Evolutionary conservation across 208 protist species (phyloP).

Genomic region (Leishmania braziliensis): DNA sequence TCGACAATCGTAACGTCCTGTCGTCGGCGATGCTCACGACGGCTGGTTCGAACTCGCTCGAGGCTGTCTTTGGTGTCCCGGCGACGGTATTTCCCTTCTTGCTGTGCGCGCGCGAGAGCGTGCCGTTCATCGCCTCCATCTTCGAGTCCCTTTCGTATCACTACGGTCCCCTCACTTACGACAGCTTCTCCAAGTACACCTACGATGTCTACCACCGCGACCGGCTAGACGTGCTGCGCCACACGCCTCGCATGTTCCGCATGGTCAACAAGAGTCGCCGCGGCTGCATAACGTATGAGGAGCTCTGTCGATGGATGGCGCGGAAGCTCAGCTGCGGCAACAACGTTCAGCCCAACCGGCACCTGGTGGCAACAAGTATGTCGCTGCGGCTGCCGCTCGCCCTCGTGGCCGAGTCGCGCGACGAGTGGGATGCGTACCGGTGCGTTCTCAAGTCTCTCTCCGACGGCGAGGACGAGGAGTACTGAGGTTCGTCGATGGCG

Average conservation of each 20-base stretch:
- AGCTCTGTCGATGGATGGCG: constrained; percentile 86
- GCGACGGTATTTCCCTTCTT: constrained; percentile 88
- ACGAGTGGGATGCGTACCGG: constrained; percentile 53
- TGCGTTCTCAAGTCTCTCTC: constrained; percentile 62
- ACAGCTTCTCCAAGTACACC: constrained; percentile 64
- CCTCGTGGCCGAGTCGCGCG: constrained; percentile 56
- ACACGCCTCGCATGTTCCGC: constrained; percentile 82
- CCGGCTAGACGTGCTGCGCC: constrained; percentile 62
- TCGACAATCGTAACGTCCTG: constrained; percentile 72
- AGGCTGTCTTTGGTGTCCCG: constrained; percentile 85
- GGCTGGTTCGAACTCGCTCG: constrained; percentile 71
- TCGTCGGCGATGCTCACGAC: constrained; percentile 73
- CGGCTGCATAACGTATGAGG: constrained; percentile 83
- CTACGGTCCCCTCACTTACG: constrained; percentile 66
- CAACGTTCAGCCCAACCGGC: constrained; percentile 64
- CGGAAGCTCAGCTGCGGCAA: constrained; percentile 79
- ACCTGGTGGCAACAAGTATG: constrained; percentile 71
- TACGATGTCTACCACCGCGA: constrained; percentile 71
- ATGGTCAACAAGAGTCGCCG: constrained; percentile 74
- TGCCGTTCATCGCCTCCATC: constrained; percentile 64
- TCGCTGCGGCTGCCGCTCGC: constrained; percentile 76
- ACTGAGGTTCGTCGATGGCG: constrained; percentile 10
- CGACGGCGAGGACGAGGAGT: constrained; percentile 67
- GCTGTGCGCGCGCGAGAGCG: constrained; percentile 71
- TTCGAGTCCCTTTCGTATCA: constrained; percentile 55